Evolutionary conservation across 371 early-diverging fungal species (phyloP).

Genomic region (Mortierella sp.): DNA sequence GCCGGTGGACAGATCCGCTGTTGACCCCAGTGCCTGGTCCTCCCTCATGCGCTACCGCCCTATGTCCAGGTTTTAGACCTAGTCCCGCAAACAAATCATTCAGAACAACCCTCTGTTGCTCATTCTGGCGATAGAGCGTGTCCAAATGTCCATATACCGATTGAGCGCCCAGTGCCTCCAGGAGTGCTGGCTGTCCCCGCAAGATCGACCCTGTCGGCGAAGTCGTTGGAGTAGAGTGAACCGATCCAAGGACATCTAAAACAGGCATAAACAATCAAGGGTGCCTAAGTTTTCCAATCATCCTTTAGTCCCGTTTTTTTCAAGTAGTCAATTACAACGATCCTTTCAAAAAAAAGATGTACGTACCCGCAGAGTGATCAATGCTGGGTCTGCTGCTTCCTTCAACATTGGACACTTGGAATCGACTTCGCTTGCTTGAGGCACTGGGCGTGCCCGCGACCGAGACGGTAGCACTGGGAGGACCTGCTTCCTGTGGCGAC

Average conservation of each 20-base stretch:
- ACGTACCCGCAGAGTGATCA: constrained; percentile 7
- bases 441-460: constrained; percentile 16
- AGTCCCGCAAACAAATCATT: constrained; percentile 46
- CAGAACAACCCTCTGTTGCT: constrained; percentile 51
- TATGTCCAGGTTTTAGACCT: constrained; percentile 30
- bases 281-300: neutral
- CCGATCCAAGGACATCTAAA: constrained; percentile 31
- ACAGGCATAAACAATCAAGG: neutral
- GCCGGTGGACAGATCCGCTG: constrained; percentile 29
- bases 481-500: constrained; percentile 1
- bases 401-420: constrained; percentile 54
- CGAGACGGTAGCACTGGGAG: neutral
- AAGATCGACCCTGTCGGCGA: constrained; percentile 50
- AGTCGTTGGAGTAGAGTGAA: constrained; percentile 41
- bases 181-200: constrained; percentile 35
- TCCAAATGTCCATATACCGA: constrained; percentile 44
- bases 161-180: constrained; percentile 34
- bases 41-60: neutral
- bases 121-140: constrained; percentile 55
- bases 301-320: neutral
- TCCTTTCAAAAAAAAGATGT: neutral
- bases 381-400: constrained; percentile 16
- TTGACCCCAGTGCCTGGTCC: neutral
- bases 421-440: constrained; percentile 48
- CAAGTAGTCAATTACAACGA: neutral